Base-by-base conservation (phyloP, 129 eudicot species). In the Logfia minima region DNA sequence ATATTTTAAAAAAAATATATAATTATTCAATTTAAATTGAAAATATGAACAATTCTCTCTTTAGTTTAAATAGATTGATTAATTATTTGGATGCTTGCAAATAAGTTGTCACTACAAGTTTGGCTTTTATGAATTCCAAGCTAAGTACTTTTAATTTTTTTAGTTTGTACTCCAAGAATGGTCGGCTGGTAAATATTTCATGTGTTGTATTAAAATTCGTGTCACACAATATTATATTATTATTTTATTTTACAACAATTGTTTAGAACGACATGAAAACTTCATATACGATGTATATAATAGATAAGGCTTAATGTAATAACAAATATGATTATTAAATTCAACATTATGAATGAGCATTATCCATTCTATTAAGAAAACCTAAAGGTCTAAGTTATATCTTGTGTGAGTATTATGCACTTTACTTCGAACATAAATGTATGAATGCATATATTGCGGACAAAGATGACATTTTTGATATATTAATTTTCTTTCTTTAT, bases 151-250 rank as follows among this genome's bases (percentile, higher is more conserved):
- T 37, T 53, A 19, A 51, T 32, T 65, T 34, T 24, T 80, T 26
- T 73, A 23, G 68, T 66, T 66, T 80, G 29, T 66, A 80, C 83
- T 80, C 69, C 48, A 80, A 72, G 83, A 53, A 77, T 56, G 69
- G 62, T 24, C 24, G 68, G 68, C 41, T 5, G 75, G 75, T 43
- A 23, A 3, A 76, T 43, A 39, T 26, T 26, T 26, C 39, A 10
- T n/a, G 10, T 13, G 4, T 43, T 43, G 51, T 39, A 61, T 61
- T 60, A 24, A 43, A 61, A 43, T 24, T 31, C 62, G 18, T 43
- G 53, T 45, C 13, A 13, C 5, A 39, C 45, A 39, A 39, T 1
- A 0, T 1, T 34, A 6, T 0, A 6, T 8, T 39, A 8, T 8
- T 6, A 39, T 39, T 39, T 39, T 9, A 8, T 8, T 6, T 8